A percentile compares a stretch with the other conserved stretches of the same genome.
These are phyloP conservation scores for Dianthus caryophyllus DNA, from an alignment of 148 eudicot genomes.

Conservation along the genomic window DNA sequence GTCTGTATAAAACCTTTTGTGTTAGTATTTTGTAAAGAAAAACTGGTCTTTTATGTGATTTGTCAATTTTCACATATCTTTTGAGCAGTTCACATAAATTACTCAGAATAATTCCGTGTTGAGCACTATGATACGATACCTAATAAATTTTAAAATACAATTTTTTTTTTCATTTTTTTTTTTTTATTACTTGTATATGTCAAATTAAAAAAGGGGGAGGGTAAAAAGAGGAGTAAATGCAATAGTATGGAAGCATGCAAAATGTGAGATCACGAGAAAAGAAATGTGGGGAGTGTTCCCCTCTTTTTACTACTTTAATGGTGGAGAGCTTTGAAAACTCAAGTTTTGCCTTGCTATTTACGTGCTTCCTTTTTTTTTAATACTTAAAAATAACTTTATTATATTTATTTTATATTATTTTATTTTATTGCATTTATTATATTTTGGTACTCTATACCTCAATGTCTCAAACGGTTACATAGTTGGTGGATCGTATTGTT, in stretches of 20 bases:
- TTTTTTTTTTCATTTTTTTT: too few relatives aligned
- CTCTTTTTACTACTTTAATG: constrained; percentile 26
- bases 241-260: constrained; percentile 11
- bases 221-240: background rate
- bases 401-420: background rate
- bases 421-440: too few relatives aligned
- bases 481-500: constrained; percentile 15
- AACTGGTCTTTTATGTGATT: too few relatives aligned
- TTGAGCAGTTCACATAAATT: too few relatives aligned
- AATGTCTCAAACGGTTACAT: constrained; percentile 26
- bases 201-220: background rate
- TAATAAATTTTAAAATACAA: too few relatives aligned
- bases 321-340: constrained; percentile 22
- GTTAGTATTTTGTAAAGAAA: too few relatives aligned
- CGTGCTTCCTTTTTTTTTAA: background rate
- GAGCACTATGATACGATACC: too few relatives aligned
- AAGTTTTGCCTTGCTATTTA: constrained; percentile 24
- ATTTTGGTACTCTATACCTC: too few relatives aligned
- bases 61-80: too few relatives aligned
- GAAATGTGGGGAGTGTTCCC: background rate
- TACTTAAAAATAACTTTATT: background rate
- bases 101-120: too few relatives aligned
- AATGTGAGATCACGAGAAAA: constrained; percentile 10
- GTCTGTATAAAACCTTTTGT: too few relatives aligned
- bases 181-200: too few relatives aligned